Percentiles rank a stretch among this genome's conserved stretches.
phyloP scores from a whole-genome alignment of 1,139 yeast species.

The Blastobotrys illinoisensis region DNA sequence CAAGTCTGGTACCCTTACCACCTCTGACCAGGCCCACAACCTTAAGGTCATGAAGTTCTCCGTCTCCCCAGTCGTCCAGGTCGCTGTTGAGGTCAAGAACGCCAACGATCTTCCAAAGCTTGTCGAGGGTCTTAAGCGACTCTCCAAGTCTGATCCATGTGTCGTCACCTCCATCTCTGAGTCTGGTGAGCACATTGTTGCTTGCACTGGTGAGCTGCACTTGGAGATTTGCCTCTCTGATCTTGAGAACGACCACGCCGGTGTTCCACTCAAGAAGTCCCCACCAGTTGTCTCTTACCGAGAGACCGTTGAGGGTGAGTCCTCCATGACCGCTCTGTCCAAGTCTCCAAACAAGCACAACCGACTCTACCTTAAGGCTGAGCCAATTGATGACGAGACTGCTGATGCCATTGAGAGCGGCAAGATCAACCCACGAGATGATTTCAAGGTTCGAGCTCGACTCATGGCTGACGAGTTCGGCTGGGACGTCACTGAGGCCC shows the following conservation, averaged over 20 bases:
- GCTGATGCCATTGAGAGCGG: conserved; percentile 90
- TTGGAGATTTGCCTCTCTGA: conserved; percentile 96
- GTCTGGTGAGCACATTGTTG: conserved; percentile 99
- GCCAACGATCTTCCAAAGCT: conserved; percentile 99
- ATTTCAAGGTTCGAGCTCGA: conserved; percentile 99
- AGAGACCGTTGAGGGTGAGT: conserved; percentile 94
- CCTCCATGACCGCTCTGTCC: conserved; percentile 93
- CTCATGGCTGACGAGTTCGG: conserved; percentile 97
- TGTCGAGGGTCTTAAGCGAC: conserved; percentile 99
- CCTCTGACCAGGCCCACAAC: conserved; percentile 96
- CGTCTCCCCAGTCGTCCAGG: conserved; percentile 99
- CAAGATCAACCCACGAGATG: conserved; percentile 91
- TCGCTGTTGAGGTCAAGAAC: conserved; percentile 99
- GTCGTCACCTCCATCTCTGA: conserved; percentile 81
- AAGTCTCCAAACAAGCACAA: conserved; percentile 99
- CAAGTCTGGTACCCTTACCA: conserved; percentile 99
- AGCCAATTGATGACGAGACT: conserved; percentile 92
- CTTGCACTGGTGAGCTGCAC: conserved; percentile 99
- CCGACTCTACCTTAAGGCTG: conserved; percentile 98
- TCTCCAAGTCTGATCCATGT: conserved; percentile 99
- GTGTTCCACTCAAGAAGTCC: conserved; percentile 95
- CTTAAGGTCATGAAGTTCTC: conserved; percentile 99
- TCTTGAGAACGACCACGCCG: conserved; percentile 98
- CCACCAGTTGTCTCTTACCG: conserved; percentile 99
- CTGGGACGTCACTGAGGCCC: conserved; percentile 99